Evolutionary conservation across 2,329 filamentous ascomycete genomes (phyloP).

Genomic region (Trichophyton benhamiae): DNA sequence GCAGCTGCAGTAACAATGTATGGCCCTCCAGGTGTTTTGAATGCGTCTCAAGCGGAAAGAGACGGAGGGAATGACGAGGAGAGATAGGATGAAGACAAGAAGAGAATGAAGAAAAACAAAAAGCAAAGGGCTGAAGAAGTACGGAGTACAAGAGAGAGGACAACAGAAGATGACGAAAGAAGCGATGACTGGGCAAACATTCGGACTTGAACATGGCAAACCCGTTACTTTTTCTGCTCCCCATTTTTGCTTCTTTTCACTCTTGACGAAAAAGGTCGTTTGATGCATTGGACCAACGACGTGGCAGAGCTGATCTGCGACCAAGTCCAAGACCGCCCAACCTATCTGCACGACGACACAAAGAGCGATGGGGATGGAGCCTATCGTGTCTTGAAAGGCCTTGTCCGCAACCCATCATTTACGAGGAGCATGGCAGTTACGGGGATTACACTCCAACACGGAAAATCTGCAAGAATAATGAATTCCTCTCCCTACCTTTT

Average conservation of each 20-base stretch:
- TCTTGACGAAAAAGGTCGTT: neutral
- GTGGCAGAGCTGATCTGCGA: conserved; percentile 15
- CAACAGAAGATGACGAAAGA: neutral
- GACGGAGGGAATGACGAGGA: neutral
- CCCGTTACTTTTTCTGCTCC: neutral
- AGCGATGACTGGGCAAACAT: neutral
- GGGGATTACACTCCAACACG: neutral
- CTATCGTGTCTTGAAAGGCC: conserved; percentile 1
- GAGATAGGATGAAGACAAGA: neutral
- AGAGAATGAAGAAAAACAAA: neutral
- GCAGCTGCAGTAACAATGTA: conserved; percentile 3
- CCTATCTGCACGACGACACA: conserved; percentile 13
- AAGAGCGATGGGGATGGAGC: conserved; percentile 4
- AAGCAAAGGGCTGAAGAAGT: neutral
- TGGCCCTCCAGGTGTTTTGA: neutral
- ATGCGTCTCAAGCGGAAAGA: neutral
- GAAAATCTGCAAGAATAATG: neutral
- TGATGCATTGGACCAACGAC: conserved; percentile 14
- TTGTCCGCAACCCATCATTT: neutral
- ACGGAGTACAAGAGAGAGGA: neutral
- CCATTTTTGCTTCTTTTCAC: neutral
- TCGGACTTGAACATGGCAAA: conserved; percentile 1
- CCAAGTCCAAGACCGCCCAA: conserved; percentile 11
- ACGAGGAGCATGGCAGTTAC: neutral
- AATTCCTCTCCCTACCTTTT: neutral